Percentiles rank a stretch among this genome's conserved stretches.
Evolutionary conservation across 306 rosid species (phyloP).

Genomic region (Luffa acutangula): DNA sequence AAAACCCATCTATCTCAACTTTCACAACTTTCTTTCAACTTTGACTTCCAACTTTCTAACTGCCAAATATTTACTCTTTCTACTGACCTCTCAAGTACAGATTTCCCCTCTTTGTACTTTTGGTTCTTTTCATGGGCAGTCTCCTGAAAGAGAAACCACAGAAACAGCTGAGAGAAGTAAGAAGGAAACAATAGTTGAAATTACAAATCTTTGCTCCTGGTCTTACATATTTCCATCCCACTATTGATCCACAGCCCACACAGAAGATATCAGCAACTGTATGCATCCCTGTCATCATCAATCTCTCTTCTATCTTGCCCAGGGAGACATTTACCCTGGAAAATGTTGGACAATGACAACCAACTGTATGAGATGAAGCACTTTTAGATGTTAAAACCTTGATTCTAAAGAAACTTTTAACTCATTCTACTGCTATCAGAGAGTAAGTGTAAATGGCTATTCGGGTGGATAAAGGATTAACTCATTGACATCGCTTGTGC

Average conservation of each 20-base stretch:
- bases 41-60: background rate
- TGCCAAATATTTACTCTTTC: background rate
- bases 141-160: conserved; percentile 33
- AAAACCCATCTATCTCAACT: background rate
- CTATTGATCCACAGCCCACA: conserved; percentile 78
- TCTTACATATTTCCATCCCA: conserved; percentile 95
- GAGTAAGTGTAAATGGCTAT: background rate
- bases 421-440: background rate
- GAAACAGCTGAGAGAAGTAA: background rate
- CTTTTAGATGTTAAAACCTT: background rate
- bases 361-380: background rate
- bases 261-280: conserved; percentile 86
- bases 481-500: background rate
- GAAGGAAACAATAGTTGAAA: conserved; percentile 1
- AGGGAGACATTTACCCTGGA: conserved; percentile 54
- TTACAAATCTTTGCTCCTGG: conserved; percentile 15
- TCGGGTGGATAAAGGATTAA: background rate
- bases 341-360: background rate
- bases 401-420: background rate
- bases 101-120: conserved; percentile 64
- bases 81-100: conserved; percentile 64
- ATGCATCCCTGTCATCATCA: conserved; percentile 74
- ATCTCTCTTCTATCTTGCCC: conserved; percentile 61
- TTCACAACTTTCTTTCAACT: background rate
- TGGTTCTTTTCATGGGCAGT: conserved; percentile 36